Evolutionary conservation across 2,329 filamentous ascomycete species (phyloP), one percentile per base, ranked within the genome.

Genomic region (Stachybotrys elegans): DNA sequence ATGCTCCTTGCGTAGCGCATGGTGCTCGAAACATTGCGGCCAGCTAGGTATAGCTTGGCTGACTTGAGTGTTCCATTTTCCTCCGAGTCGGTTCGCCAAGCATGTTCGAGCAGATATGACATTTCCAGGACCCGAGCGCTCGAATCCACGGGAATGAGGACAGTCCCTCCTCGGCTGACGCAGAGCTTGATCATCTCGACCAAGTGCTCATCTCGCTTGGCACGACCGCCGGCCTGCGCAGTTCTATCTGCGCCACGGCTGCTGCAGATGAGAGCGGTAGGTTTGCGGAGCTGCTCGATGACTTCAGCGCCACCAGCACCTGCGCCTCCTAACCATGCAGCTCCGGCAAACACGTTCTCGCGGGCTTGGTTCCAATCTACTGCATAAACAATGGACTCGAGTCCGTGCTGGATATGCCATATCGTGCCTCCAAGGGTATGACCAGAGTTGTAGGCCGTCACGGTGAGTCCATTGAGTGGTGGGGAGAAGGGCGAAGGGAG

Each of bases 291-390:
- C 59, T 94, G 88, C 65, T 98, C 93, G 44, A 95, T 90, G 17
- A 98, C 89, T 60, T 96, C 90, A 8, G 88, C 85, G 17, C 89
- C 88, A 32, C 88, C 88, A 1, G 80, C 81, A 22, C 84, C 87
- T 19, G 84, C 83, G 6, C 88, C 88, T 37, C 88, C 89, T 34
- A 98, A 76, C 89, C 93, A 97, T 21, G 92, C 90, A 19, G 93
- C 93, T 50, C 92, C 92, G 0, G 92, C 84, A 47, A 95, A 83
- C 14, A 97, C 90, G 66, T 95, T 95, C 62, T 98, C 93, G 54
- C 89, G 82, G n/a, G 87, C 89, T 66, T 96, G 91, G 56, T 96
- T 96, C 93, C 93, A 98, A 59, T 97, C 92, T 16, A 96, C 88
- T 1, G 93, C 92, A 57, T 98, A 97, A 1, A 98, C 91, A 34